These are phyloP conservation scores for Mortierella claussenii DNA, from an alignment of 192 early-diverging fungal genomes.

Conservation along the genomic window DNA sequence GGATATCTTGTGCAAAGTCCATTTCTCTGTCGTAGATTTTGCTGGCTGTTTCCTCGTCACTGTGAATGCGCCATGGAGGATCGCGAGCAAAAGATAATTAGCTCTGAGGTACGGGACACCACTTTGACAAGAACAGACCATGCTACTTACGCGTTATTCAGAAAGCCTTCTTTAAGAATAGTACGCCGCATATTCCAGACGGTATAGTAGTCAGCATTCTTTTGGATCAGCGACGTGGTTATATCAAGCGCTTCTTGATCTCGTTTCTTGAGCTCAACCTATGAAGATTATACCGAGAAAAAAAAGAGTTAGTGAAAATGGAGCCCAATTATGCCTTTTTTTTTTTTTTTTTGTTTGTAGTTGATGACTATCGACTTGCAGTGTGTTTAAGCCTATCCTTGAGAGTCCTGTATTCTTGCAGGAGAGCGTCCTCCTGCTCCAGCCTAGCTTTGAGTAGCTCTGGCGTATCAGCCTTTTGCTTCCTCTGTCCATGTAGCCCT, in stretches of 20 bases:
- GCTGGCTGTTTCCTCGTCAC: constrained; percentile 53
- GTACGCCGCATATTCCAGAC: constrained; percentile 93
- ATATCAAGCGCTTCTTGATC: constrained; percentile 65
- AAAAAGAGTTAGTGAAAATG: not conserved
- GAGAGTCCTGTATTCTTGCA: constrained; percentile 29
- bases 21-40: constrained; percentile 73
- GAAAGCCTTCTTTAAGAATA: constrained; percentile 66
- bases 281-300: not conserved
- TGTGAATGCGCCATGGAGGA: too few relatives aligned
- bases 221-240: constrained; percentile 76
- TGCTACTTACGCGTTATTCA: constrained; percentile 35
- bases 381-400: constrained; percentile 38
- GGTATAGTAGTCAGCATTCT: constrained; percentile 94
- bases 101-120: too few relatives aligned
- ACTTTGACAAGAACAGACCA: too few relatives aligned
- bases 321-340: too few relatives aligned
- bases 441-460: constrained; percentile 36
- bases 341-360: not conserved
- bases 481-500: constrained; percentile 42
- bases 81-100: too few relatives aligned
- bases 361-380: constrained; percentile 3
- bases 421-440: constrained; percentile 25
- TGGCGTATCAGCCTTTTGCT: constrained; percentile 28
- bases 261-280: constrained; percentile 52
- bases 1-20: constrained; percentile 74